Evolutionary conservation across 2,329 filamentous ascomycete genomes (phyloP).

Genomic region (Chaetothyriales sp.): DNA sequence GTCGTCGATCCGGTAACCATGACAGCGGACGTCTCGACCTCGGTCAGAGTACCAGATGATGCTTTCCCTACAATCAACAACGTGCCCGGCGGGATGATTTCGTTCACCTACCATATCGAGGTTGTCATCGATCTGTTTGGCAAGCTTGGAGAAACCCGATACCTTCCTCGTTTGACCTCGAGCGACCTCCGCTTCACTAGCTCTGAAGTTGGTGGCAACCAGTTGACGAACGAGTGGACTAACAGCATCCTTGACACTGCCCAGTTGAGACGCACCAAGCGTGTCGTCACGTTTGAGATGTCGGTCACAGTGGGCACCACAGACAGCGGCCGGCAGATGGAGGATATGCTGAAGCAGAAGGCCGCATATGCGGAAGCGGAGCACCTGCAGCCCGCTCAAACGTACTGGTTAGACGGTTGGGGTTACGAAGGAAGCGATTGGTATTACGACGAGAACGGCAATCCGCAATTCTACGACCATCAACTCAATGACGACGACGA

Average conservation of each 20-base stretch:
- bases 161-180: conserved; percentile 39
- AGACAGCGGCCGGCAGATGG: conserved; percentile 48
- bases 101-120: conserved; percentile 86
- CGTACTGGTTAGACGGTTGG: conserved; percentile 6
- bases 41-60: conserved; percentile 75
- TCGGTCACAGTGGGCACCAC: conserved; percentile 76
- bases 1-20: conserved; percentile 72
- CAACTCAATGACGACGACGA: conserved; percentile 8
- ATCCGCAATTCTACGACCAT: conserved; percentile 11
- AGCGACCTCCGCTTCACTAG: conserved; percentile 20
- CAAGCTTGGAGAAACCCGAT: conserved; percentile 60
- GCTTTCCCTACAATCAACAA: conserved; percentile 80
- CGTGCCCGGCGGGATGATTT: conserved; percentile 86
- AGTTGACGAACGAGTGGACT: conserved; percentile 28
- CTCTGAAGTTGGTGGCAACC: conserved; percentile 23
- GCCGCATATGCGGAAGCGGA: conserved; percentile 6
- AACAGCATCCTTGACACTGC: conserved; percentile 74
- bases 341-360: conserved; percentile 1
- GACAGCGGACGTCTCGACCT: conserved; percentile 64
- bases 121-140: conserved; percentile 86
- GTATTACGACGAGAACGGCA: conserved; percentile 13
- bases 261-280: conserved; percentile 71
- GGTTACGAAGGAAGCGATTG: conserved; percentile 8
- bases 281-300: conserved; percentile 73
- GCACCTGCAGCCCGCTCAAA: not conserved